Evolutionary conservation across 2,329 filamentous ascomycete genomes (phyloP), one percentile per base, ranked within the genome.

Genomic region (Orbilia blumenaviensis): DNA sequence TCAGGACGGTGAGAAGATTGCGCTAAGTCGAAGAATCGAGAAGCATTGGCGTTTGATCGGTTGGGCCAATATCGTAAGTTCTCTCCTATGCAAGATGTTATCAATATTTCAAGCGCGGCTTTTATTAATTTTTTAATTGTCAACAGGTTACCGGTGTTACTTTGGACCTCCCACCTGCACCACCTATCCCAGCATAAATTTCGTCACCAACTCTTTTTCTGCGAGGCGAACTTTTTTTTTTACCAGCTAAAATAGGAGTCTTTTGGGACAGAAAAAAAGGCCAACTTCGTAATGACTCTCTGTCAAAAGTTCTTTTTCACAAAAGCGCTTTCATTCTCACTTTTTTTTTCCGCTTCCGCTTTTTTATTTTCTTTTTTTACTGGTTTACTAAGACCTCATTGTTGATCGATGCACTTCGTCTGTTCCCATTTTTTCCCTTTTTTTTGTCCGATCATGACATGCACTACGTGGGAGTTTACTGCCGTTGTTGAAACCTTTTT

Each of bases 41-140:
- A 98, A 98, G 89, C 94, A 97, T 85, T 98, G 94, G 94, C 92
- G 93, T 85, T 87, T 96, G 82, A 96, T 96, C 81, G 92, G 93
- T 81, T 96, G 92, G 92, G 91, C 91, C 75, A 93, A 91, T 79
- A 92, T 93, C 82, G 89, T 90, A 61, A 75, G 79, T 41, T 72
- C 29, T 12, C 32, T 23, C 14, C 1, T 25, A 38, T 10, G 38
- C 10, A 4, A 12, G 0, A 21, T 16, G 3, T 25, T 68, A 52
- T 71, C 64, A 29, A 34, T 41, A 14, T 46, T 63, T 23, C 16
- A 12, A 27, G 3, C n/a, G n/a, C n/a, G n/a, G n/a, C n/a, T n/a
- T 10, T 32, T 12, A 23, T 16, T 58, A 29, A 16, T 16, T 14
- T 36, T n/a, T 16, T 27, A 21, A n/a, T n/a, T 21, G 5, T 48